phyloP scores from a whole-genome alignment of 1,139 yeast species.

The Kurtzmaniella quercitrusa region DNA sequence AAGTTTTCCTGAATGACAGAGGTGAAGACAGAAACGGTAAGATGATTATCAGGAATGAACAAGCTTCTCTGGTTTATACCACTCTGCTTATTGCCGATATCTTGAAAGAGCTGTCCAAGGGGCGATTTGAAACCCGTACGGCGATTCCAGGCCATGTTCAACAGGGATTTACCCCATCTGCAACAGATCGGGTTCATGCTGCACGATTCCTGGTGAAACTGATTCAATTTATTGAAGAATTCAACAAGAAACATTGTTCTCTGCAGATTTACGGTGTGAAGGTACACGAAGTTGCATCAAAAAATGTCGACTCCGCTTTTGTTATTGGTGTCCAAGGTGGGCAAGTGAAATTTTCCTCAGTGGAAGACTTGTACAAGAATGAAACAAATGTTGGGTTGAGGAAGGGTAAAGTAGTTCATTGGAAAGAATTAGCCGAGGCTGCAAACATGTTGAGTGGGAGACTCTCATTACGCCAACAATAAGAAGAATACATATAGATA shows the following conservation, averaged over 20 bases:
- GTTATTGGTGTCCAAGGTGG: slow-evolving; percentile 72
- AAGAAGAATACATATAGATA: background rate
- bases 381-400: slow-evolving; percentile 60
- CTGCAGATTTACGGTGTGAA: slow-evolving; percentile 5
- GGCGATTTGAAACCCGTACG: slow-evolving; percentile 68
- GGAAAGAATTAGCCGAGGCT: slow-evolving; percentile 56
- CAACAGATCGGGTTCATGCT: slow-evolving; percentile 72
- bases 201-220: slow-evolving; percentile 68
- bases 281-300: slow-evolving; percentile 4
- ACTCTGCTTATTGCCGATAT: slow-evolving; percentile 67
- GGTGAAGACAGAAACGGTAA: slow-evolving; percentile 83
- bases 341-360: slow-evolving; percentile 50
- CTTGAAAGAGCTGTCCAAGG: slow-evolving; percentile 60
- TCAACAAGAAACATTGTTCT: slow-evolving; percentile 13
- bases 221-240: slow-evolving; percentile 60
- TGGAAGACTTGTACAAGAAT: slow-evolving; percentile 49
- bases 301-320: slow-evolving; percentile 39
- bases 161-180: slow-evolving; percentile 77
- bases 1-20: slow-evolving; percentile 65
- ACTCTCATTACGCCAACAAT: slow-evolving; percentile 38
- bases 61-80: slow-evolving; percentile 64
- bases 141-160: slow-evolving; percentile 84
- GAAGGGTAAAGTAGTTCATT: slow-evolving; percentile 65
- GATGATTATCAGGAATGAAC: slow-evolving; percentile 62
- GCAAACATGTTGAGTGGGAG: slow-evolving; percentile 73